A percentile compares a stretch with the other conserved stretches of the same genome.
Conservation (phyloP, 2,329 filamentous ascomycete genomes). For the Westerdykella aurantiaca region DNA sequence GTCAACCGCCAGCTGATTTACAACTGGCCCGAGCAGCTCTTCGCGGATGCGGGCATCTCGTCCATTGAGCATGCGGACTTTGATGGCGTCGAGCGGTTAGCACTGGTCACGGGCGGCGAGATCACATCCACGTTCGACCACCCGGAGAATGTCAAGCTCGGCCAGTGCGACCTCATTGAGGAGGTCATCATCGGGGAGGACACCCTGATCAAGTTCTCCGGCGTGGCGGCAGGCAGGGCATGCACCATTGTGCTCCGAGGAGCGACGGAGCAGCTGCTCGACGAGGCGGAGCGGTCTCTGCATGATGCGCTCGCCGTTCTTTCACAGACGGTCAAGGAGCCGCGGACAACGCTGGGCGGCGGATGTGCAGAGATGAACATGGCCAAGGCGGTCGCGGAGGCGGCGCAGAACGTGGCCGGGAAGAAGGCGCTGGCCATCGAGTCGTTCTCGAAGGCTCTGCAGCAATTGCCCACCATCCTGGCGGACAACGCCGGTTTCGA, state of each 20-base stretch:
- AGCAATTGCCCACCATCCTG: conserved; percentile 91
- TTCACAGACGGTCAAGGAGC: conserved; percentile 93
- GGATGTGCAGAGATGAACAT: conserved; percentile 98
- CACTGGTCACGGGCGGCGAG: conserved; percentile 92
- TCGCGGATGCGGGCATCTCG: conserved; percentile 94
- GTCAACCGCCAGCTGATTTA: conserved; percentile 99
- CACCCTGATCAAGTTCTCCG: conserved; percentile 94
- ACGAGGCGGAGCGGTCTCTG: conserved; percentile 91
- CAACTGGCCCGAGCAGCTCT: conserved; percentile 99
- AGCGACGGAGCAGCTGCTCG: conserved; percentile 91
- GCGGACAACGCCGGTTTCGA: conserved; percentile 97
- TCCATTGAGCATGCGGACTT: conserved; percentile 99
- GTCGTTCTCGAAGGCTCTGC: conserved; percentile 79
- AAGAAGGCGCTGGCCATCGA: conserved; percentile 95
- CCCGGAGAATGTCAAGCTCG: conserved; percentile 93
- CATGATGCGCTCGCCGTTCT: conserved; percentile 95
- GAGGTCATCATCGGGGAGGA: conserved; percentile 98
- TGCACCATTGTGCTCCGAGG: conserved; percentile 96
- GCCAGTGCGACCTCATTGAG: conserved; percentile 91
- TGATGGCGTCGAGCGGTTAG: conserved; percentile 91
- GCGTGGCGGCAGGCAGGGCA: conserved; percentile 85
- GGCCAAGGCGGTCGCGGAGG: conserved; percentile 94
- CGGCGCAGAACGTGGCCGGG: conserved; percentile 87
- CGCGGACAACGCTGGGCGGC: conserved; percentile 87
- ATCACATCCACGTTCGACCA: conserved; percentile 98